Evolutionary conservation across 441 rosid species (phyloP).

Genomic region (Dalechampia spathulata): DNA sequence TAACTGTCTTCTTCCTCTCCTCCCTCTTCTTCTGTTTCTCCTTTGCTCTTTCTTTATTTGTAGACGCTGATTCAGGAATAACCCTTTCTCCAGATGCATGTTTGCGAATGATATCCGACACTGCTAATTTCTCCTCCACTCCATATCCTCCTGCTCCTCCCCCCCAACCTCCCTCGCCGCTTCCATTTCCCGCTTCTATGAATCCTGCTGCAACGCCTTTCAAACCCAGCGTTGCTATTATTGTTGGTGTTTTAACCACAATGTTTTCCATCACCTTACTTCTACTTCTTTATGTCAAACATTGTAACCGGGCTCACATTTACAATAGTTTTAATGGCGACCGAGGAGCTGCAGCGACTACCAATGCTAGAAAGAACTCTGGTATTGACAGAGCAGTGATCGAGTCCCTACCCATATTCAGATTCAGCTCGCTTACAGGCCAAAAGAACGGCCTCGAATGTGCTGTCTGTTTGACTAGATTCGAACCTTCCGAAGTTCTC

Average conservation of each 20-base stretch:
- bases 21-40: neutral
- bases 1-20: neutral
- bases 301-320: slow-evolving; percentile 38
- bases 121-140: neutral
- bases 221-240: slow-evolving; percentile 55
- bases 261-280: slow-evolving; percentile 67
- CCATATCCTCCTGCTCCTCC: neutral
- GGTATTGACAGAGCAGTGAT: slow-evolving; percentile 66
- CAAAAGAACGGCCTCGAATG: slow-evolving; percentile 78
- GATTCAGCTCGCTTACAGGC: slow-evolving; percentile 63
- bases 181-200: neutral
- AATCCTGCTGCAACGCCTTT: slow-evolving; percentile 29
- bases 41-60: slow-evolving; percentile 1
- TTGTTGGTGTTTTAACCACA: slow-evolving; percentile 55
- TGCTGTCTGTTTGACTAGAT: slow-evolving; percentile 64
- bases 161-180: slow-evolving; percentile 20
- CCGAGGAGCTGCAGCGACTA: neutral
- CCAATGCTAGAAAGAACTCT: slow-evolving; percentile 44
- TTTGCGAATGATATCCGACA: neutral
- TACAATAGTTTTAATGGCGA: neutral
- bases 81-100: neutral
- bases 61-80: slow-evolving; percentile 9
- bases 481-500: slow-evolving; percentile 53
- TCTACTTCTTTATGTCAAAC: slow-evolving; percentile 72
- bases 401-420: slow-evolving; percentile 76